Conservation (phyloP, 2,329 filamentous ascomycete genomes). For the Botrytis squamosa region DNA sequence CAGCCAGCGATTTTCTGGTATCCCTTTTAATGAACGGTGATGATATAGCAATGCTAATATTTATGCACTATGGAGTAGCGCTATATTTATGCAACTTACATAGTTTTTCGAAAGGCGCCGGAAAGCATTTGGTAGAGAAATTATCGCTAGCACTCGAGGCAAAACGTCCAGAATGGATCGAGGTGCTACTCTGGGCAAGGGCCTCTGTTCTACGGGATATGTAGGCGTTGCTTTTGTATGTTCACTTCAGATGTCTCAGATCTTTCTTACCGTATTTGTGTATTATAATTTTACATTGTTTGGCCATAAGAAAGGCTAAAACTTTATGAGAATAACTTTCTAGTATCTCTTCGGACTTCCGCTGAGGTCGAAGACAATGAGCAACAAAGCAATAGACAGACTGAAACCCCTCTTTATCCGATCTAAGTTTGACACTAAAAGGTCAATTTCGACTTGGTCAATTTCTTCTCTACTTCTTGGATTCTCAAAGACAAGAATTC, state of each 20-base stretch:
- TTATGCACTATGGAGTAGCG: slow-evolving; percentile 2
- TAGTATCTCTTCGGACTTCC: background rate
- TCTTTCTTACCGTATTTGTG: background rate
- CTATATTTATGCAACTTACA: background rate
- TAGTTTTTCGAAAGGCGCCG: background rate
- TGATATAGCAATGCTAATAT: background rate
- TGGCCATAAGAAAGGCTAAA: background rate
- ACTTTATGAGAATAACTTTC: background rate
- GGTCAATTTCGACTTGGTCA: no score
- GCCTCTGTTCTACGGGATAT: background rate
- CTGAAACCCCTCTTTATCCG: background rate
- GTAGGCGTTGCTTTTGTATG: background rate
- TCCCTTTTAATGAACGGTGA: background rate
- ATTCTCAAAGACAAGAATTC: background rate
- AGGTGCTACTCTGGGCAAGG: background rate
- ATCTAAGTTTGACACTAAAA: background rate
- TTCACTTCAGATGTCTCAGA: accelerated
- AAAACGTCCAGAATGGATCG: background rate
- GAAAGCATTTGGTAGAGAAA: background rate
- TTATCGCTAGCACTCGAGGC: background rate
- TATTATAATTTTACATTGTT: background rate
- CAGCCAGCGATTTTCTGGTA: background rate
- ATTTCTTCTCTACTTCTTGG: no score
- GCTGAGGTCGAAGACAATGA: background rate
- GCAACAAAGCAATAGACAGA: background rate